Conservation (phyloP, 805 yeast species). For the Kazachstania martiniae region DNA sequence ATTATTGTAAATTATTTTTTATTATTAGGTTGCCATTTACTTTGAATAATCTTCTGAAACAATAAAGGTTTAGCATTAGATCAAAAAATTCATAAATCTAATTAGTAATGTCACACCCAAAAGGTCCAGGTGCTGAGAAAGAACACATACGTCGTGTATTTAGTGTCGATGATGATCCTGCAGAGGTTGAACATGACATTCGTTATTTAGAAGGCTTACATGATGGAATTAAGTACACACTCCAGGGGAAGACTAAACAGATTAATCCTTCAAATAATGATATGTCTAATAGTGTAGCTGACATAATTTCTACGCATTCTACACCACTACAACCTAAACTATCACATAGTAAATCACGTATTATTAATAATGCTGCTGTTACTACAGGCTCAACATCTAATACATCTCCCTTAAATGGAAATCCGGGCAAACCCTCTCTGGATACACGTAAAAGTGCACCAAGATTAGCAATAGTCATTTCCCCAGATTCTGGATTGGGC, state of each 20-base stretch:
- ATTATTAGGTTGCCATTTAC: no score
- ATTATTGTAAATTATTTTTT: no score
- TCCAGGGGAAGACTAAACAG: slow-evolving; percentile 11
- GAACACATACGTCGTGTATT: slow-evolving; percentile 35
- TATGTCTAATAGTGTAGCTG: background rate
- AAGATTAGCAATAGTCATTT: no score
- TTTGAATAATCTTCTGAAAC: no score
- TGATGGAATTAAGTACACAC: slow-evolving; percentile 51
- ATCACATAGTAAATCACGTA: background rate
- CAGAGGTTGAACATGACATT: slow-evolving; percentile 53
- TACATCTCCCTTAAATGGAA: no score
- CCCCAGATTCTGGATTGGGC: slow-evolving; percentile 1
- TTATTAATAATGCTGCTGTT: background rate
- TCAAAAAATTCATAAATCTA: no score
- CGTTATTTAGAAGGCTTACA: slow-evolving; percentile 62
- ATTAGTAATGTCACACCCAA: no score
- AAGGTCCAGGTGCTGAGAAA: no score
- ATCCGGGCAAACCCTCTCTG: background rate
- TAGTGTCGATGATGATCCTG: slow-evolving; percentile 75
- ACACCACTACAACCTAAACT: background rate
- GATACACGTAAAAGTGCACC: no score
- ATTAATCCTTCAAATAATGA: background rate
- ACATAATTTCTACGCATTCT: background rate
- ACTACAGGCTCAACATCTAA: background rate
- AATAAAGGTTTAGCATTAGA: no score